Evolutionary conservation across 169 alveolate genomes (phyloP).

Genomic region (Cryptosporidium sp.): DNA sequence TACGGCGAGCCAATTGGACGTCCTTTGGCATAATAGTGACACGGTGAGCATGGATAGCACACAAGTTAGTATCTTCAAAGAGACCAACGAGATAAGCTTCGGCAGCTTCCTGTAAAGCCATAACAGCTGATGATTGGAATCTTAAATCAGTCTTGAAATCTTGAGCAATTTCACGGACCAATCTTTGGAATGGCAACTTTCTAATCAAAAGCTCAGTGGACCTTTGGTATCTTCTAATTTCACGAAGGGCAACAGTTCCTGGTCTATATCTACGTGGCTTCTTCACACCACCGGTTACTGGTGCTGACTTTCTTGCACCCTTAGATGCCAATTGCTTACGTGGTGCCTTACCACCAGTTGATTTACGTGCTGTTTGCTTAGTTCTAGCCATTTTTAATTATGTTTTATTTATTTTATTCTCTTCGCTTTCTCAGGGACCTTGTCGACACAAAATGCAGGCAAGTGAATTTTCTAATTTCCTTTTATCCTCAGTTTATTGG

Average conservation of each 20-base stretch:
- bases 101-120: constrained; percentile 98
- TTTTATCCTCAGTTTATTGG: not conserved
- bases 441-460: constrained; percentile 77
- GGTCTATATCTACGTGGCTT: constrained; percentile 97
- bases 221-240: constrained; percentile 97
- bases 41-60: constrained; percentile 99
- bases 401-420: constrained; percentile 13
- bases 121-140: constrained; percentile 98
- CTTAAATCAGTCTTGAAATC: constrained; percentile 98
- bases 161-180: constrained; percentile 97
- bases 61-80: constrained; percentile 98
- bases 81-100: constrained; percentile 98
- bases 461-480: constrained; percentile 19
- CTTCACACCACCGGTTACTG: constrained; percentile 92
- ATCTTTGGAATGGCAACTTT: constrained; percentile 98
- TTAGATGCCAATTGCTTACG: constrained; percentile 95
- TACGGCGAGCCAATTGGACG: constrained; percentile 98
- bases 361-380: constrained; percentile 96
- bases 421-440: constrained; percentile 73
- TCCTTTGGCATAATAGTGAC: constrained; percentile 99
- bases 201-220: constrained; percentile 97
- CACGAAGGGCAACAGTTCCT: constrained; percentile 99
- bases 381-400: constrained; percentile 93
- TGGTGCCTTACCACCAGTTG: constrained; percentile 97
- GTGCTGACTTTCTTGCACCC: constrained; percentile 96